Percentiles rank a stretch among this genome's conserved stretches.
phyloP scores from a whole-genome alignment of 2,329 filamentous ascomycete genomes.

The Alternaria arborescens region DNA sequence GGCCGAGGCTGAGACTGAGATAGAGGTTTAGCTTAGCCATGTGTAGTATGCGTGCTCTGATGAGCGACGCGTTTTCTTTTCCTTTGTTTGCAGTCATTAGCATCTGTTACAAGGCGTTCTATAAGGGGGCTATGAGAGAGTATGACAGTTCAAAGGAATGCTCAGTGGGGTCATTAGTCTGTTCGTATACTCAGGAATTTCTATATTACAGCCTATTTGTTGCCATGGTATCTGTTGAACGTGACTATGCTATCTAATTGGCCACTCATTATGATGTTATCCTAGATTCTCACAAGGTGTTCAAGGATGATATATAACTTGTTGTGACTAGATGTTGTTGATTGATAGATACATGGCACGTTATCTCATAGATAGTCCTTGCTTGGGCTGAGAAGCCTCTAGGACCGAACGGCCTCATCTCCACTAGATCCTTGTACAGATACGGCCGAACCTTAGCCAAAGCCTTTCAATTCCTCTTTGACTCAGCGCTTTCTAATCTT shows the following conservation, averaged over 20 bases:
- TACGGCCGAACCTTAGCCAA: neutral
- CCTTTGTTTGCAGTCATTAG: neutral
- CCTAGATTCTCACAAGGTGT: neutral
- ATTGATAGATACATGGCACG: neutral
- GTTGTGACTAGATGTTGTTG: neutral
- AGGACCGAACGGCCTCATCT: neutral
- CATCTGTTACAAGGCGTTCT: neutral
- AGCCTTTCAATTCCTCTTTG: neutral
- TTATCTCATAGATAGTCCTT: neutral
- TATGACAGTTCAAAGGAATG: neutral
- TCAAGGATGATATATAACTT: neutral
- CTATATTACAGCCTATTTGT: neutral
- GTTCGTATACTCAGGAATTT: neutral
- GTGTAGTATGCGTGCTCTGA: neutral
- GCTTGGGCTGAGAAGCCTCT: neutral
- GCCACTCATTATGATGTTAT: neutral
- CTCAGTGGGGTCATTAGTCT: neutral
- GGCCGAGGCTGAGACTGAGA: conserved; percentile 62
- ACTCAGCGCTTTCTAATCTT: neutral
- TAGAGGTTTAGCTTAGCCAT: neutral
- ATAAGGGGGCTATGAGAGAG: neutral
- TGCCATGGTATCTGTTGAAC: neutral
- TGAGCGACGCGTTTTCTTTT: neutral
- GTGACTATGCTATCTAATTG: neutral
- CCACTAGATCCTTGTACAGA: neutral